A percentile compares a stretch with the other conserved stretches of the same genome.
phyloP scores from a whole-genome alignment of 2,329 filamentous ascomycete genomes.

The Hymenoscyphus infarciens region DNA sequence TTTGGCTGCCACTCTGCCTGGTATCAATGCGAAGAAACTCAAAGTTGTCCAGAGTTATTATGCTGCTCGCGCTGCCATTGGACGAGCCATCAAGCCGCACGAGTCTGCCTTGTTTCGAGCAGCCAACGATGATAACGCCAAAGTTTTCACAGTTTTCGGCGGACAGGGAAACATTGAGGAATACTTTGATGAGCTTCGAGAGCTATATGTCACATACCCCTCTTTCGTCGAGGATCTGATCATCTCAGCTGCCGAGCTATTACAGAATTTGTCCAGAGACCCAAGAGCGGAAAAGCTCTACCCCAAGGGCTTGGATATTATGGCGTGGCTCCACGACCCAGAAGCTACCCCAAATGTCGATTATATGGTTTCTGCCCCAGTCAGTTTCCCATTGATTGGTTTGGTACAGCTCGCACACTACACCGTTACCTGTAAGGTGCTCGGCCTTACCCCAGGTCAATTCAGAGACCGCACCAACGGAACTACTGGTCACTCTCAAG shows the following conservation, averaged over 20 bases:
- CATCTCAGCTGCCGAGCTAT: constrained; percentile 73
- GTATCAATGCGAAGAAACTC: constrained; percentile 90
- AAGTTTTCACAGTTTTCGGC: constrained; percentile 90
- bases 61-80: constrained; percentile 76
- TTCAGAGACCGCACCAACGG: constrained; percentile 81
- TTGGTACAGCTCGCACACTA: constrained; percentile 96
- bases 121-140: constrained; percentile 76
- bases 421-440: constrained; percentile 84
- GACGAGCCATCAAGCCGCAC: constrained; percentile 84
- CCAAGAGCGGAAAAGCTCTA: constrained; percentile 91
- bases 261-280: constrained; percentile 81
- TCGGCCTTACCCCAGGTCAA: constrained; percentile 85
- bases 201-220: constrained; percentile 87
- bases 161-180: constrained; percentile 99
- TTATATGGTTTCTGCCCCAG: constrained; percentile 89
- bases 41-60: constrained; percentile 90
- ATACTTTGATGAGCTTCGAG: constrained; percentile 95
- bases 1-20: constrained; percentile 77
- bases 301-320: constrained; percentile 91
- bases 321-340: constrained; percentile 85
- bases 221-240: constrained; percentile 87
- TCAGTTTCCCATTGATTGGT: constrained; percentile 94
- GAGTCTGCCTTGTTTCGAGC: constrained; percentile 91
- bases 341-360: constrained; percentile 91
- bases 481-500: constrained; percentile 94